Base-by-base conservation (phyloP, 768 basidiomycete species). In the Rhodotorula paludigena region DNA sequence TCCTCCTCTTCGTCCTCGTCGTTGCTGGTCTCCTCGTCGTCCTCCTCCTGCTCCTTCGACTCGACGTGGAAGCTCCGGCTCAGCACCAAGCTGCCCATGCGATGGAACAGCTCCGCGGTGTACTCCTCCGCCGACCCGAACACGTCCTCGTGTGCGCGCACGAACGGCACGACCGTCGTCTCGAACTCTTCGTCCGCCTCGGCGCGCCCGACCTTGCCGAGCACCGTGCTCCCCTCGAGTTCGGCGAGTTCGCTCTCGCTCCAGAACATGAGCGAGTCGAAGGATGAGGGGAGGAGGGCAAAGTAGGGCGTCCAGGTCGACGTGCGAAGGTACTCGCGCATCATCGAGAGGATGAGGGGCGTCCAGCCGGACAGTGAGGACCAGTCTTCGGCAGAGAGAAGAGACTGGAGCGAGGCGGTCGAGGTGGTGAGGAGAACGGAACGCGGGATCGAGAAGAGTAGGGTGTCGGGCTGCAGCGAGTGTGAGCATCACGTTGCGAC, bases 211-310 rank as follows among this genome's bases (percentile, higher is more conserved):
- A 98, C 82, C 78, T 92, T 93, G 73, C 90, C 85, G 82, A 90
- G 83, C 78, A 98, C 85, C n/a, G 86, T 84, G 51, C 92, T 94
- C 0, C 92, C 96, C 64, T 81, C 79, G 21, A 99, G 82, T 71
- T 90, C 87, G 33, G 80, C 78, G 16, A 93, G 78, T 60, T 96
- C 91, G 5, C 82, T 82, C 5, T 83, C 82, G 49, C 76, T 80
- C 96, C 96, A 98, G 76, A 97, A 93, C 89, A 99, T 97, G 1
- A 92, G 90, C 0, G 92, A 93, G 72, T 88, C 83, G 76, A 98
- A 97, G 0, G 52, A 16, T n/a, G 45, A 30, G 4, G 93, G 93
- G 66, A 97, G 82, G 23, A 82, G 83, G 35, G 78, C 89, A 20
- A 93, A 81, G 78, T 93, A 94, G 16, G 81, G 81, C 10, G 77